Conservation (phyloP, 108 stramenopile genomes). For the Cylindrotheca closterium region DNA sequence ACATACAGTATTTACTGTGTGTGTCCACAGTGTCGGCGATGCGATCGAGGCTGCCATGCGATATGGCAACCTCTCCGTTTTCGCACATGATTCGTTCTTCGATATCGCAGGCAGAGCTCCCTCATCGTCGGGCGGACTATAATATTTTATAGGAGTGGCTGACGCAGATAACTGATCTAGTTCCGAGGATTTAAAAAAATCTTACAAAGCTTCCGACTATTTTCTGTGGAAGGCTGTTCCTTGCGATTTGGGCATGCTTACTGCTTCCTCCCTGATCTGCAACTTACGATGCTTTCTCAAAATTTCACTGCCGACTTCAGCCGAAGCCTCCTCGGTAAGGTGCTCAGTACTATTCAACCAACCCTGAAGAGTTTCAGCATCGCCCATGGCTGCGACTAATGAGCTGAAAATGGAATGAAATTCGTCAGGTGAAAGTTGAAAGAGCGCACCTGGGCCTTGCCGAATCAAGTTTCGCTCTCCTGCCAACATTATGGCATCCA, state of each 20-base stretch:
- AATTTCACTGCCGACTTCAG: not conserved
- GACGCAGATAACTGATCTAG: not conserved
- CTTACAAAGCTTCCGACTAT: constrained; percentile 1
- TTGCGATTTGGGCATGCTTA: constrained; percentile 6
- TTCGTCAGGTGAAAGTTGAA: constrained; percentile 2
- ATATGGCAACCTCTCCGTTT: no score
- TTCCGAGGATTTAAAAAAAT: not conserved
- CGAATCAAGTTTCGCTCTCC: not conserved
- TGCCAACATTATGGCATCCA: constrained; percentile 3
- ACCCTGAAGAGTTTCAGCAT: constrained; percentile 8
- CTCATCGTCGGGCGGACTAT: no score
- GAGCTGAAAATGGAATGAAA: constrained; percentile 6
- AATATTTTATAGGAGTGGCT: no score
- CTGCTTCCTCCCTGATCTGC: constrained; percentile 1
- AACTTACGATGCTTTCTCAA: constrained; percentile 9
- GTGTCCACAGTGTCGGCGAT: no score
- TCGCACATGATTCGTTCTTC: no score
- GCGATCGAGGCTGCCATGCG: no score
- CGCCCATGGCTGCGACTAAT: constrained; percentile 10
- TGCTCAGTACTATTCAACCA: constrained; percentile 14
- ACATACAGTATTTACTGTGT: no score
- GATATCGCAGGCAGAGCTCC: no score
- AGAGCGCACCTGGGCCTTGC: constrained; percentile 6
- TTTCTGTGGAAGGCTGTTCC: constrained; percentile 1
- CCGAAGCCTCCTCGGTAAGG: constrained; percentile 1